A percentile compares a stretch with the other conserved stretches of the same genome.
These are phyloP conservation scores for Sugiyamaella boreocaroliniensis DNA, from an alignment of 805 yeast genomes.

Conservation along the genomic window DNA sequence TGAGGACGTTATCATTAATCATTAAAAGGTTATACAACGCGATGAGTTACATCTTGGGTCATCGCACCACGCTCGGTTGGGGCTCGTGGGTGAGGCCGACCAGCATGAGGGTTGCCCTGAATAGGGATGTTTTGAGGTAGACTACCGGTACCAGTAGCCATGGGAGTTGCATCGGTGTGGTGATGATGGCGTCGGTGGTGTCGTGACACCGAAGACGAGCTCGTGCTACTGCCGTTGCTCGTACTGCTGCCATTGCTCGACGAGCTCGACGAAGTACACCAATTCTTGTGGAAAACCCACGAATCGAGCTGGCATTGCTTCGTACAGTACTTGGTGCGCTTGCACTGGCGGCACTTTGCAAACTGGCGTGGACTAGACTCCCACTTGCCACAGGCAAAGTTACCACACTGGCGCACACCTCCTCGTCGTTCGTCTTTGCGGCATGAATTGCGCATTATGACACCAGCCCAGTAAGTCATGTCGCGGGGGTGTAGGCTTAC, in stretches of 20 bases:
- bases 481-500: conserved; percentile 63
- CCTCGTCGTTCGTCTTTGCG: conserved; percentile 80
- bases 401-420: conserved; percentile 93
- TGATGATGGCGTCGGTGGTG: neutral
- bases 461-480: conserved; percentile 93
- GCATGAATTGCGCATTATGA: conserved; percentile 94
- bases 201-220: neutral
- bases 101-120: no score
- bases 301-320: conserved; percentile 86
- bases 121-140: no score
- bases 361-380: conserved; percentile 84
- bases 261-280: conserved; percentile 49
- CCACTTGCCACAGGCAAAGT: conserved; percentile 90
- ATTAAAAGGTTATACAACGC: no score
- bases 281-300: conserved; percentile 88
- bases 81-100: no score
- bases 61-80: no score
- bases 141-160: no score
- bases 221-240: conserved; percentile 1
- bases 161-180: no score
- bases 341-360: conserved; percentile 91
- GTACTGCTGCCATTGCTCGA: conserved; percentile 10
- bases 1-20: no score
- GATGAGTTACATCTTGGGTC: no score
- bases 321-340: conserved; percentile 90